Evolutionary conservation across 768 basidiomycete species (phyloP).

Genomic region (Sistotremastrum niveocremeum): DNA sequence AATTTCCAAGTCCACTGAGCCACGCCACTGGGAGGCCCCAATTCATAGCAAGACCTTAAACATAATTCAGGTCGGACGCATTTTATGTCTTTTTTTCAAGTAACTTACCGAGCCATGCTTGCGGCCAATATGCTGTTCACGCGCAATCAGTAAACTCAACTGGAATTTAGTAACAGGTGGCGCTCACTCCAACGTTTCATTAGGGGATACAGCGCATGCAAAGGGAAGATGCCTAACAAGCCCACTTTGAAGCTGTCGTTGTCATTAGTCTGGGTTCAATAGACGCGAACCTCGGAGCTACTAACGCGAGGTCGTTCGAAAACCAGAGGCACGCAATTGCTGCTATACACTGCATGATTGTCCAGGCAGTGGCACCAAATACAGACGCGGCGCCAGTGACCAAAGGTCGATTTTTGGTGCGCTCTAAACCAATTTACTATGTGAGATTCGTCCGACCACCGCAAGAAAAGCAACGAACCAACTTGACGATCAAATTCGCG

Average conservation of each 20-base stretch:
- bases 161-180: too few relatives aligned
- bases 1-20: not conserved
- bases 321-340: conserved; percentile 4
- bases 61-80: not conserved
- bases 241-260: conserved; percentile 8
- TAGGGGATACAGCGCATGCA: conserved; percentile 14
- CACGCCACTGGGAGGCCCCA: conserved; percentile 9
- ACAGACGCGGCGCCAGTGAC: conserved; percentile 9
- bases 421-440: conserved; percentile 2
- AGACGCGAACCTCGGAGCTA: not conserved
- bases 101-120: conserved; percentile 16
- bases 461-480: conserved; percentile 1
- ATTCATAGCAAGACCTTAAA: conserved; percentile 9
- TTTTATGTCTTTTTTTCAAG: not conserved
- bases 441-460: not conserved
- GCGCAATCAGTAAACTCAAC: too few relatives aligned
- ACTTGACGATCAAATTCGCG: conserved; percentile 8
- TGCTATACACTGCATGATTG: conserved; percentile 5
- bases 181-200: conserved; percentile 13
- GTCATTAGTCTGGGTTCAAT: not conserved
- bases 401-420: conserved; percentile 11
- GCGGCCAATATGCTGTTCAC: conserved; percentile 13
- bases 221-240: conserved; percentile 10
- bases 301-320: conserved; percentile 3
- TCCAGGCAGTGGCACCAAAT: conserved; percentile 7